Conservation (phyloP, 108 stramenopile genomes). For the Aurantiochytrium sp. region DNA sequence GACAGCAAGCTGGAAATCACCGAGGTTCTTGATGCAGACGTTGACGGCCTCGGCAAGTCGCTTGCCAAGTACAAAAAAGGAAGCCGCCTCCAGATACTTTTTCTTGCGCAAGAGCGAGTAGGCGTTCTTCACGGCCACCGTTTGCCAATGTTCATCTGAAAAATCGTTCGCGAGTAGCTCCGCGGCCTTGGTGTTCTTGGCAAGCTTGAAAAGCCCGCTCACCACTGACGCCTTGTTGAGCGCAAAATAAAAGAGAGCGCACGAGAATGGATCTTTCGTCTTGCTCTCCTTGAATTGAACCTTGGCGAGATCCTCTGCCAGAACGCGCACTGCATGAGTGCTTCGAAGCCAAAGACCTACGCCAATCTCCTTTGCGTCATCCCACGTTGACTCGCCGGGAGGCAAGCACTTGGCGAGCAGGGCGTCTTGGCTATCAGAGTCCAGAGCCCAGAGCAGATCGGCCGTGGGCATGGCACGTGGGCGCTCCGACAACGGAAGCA, state of each 20-base stretch:
- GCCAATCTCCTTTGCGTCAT: background rate
- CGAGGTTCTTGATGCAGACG: background rate
- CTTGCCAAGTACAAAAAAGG: background rate
- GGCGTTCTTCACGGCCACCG: background rate
- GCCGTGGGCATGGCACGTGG: background rate
- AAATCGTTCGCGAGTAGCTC: background rate
- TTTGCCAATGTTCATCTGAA: background rate
- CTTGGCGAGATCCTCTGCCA: background rate
- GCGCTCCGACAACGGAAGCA: background rate
- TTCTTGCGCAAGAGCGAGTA: background rate
- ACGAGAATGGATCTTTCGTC: background rate
- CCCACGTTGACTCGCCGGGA: background rate
- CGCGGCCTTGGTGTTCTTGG: slow-evolving; percentile 6
- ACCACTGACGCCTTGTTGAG: background rate
- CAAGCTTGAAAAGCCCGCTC: slow-evolving; percentile 1
- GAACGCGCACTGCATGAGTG: background rate
- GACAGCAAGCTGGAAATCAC: background rate
- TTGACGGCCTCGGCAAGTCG: background rate
- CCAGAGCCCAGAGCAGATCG: background rate
- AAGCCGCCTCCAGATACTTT: background rate
- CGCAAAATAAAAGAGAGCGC: slow-evolving; percentile 3
- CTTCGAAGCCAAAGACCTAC: background rate
- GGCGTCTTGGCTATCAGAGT: background rate
- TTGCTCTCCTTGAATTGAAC: background rate
- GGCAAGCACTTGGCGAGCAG: background rate